Evolutionary conservation across 2,329 filamentous ascomycete genomes (phyloP).

Genomic region (Neurospora sp.): DNA sequence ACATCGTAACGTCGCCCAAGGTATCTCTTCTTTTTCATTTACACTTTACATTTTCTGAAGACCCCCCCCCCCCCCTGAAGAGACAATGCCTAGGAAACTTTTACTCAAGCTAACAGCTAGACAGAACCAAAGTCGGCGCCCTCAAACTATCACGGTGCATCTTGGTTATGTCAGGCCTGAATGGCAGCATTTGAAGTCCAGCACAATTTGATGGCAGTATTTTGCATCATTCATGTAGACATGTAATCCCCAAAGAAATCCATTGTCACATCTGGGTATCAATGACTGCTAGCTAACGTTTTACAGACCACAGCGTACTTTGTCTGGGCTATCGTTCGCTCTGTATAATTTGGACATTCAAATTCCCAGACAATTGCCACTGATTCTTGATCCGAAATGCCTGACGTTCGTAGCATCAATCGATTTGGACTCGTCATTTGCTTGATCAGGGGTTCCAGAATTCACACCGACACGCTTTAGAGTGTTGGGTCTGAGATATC

Average conservation of each 20-base stretch:
- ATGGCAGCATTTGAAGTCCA: neutral
- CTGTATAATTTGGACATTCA: neutral
- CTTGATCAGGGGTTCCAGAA: too few relatives aligned
- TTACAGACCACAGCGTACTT: neutral
- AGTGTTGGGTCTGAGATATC: too few relatives aligned
- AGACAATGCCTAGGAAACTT: neutral
- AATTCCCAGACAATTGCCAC: neutral
- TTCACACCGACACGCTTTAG: too few relatives aligned
- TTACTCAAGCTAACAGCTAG: neutral
- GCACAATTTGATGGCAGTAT: neutral
- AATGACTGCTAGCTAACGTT: neutral
- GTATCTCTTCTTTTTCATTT: neutral
- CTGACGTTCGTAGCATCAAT: accelerated
- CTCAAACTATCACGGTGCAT: neutral
- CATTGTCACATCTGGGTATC: neutral
- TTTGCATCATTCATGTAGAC: neutral
- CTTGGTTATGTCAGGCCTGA: neutral
- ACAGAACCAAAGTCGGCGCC: neutral
- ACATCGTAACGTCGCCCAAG: neutral
- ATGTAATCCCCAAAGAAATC: neutral
- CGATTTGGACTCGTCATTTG: neutral
- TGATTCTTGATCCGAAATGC: neutral
- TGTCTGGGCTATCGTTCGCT: neutral
- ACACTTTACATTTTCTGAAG: neutral
- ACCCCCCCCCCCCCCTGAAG: neutral